Evolutionary conservation across 345 rosid species (phyloP), one percentile per base, ranked within the genome.

Genomic region (Lepidium sativum): DNA sequence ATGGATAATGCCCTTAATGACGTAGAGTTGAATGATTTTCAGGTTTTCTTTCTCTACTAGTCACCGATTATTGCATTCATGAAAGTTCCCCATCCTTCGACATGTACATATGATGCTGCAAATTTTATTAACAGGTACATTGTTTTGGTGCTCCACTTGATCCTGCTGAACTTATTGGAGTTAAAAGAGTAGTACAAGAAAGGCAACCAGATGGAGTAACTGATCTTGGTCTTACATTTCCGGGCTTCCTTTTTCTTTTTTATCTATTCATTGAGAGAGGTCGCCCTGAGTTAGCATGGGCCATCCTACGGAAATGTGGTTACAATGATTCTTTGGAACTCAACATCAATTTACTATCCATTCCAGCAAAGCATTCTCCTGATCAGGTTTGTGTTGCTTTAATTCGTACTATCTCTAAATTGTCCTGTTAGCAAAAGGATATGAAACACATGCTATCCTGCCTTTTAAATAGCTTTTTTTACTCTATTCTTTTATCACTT

Each of bases 1-100:
- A 72, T 83, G 89, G 96, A 89, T 61, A 89, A 91, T 60, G 87
- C 75, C 66, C 94, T 89, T 72, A 84, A 71, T 77, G 96, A 89
- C 73, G 72, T 72, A 14, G 96, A 89, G 80, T 77, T 89, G 74
- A 89, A 89, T 75, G 87, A 84, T 13, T 89, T 89, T 65, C 96
- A 89, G 96, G 94, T 86, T 60, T 14, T 4, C 23, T 60, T 57
- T 60, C 67, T 42, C 52, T 67, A 17, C 67, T 43, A 57, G 44
- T 21, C 34, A 42, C 66, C 45, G 63, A 56, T 33, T 13, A 4
- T 61, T 63, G 16, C 39, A 14, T 35, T 45, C 43, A 35, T 75
- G 33, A 17, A 20, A 54, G 32, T 27, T 71, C 45, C 42, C 53
- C 31, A 32, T 31, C 27, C 41, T 68, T 27, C 14, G 25, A 23